phyloP scores from a whole-genome alignment of 257 asterid species.

The Fraxinus excelsior region DNA sequence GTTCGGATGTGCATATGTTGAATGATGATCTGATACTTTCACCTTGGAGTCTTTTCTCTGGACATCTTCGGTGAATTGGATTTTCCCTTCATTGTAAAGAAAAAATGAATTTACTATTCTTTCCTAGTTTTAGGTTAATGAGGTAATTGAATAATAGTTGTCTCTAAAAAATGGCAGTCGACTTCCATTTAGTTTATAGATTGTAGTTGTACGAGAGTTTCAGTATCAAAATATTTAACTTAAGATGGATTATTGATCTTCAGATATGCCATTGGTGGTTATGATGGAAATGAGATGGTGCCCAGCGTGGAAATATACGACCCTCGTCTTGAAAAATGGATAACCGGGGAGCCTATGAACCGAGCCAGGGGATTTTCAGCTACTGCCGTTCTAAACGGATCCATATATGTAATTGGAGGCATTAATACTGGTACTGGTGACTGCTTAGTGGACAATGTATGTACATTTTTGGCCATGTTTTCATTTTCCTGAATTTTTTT shows the following conservation, averaged over 20 bases:
- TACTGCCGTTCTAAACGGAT: conserved; percentile 55
- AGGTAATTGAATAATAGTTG: background rate
- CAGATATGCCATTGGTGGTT: conserved; percentile 85
- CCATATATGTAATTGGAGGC: conserved; percentile 76
- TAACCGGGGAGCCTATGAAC: conserved; percentile 53
- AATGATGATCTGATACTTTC: background rate
- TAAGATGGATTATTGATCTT: conserved; percentile 9
- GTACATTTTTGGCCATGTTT: background rate
- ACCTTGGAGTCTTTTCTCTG: background rate
- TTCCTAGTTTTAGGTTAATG: background rate
- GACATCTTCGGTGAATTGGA: background rate
- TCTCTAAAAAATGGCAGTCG: background rate
- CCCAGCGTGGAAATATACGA: conserved; percentile 68
- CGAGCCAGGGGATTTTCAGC: conserved; percentile 62
- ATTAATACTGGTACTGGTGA: conserved; percentile 26
- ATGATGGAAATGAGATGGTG: conserved; percentile 56
- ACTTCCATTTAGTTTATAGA: background rate
- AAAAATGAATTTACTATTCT: background rate
- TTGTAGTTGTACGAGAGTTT: too few species aligned
- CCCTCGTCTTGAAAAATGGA: conserved; percentile 72
- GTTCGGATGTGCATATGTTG: background rate
- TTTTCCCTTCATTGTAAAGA: background rate
- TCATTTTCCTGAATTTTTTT: background rate
- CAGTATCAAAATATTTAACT: background rate
- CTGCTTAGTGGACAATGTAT: conserved; percentile 51